Evolutionary conservation across 768 basidiomycete genomes (phyloP).

Genomic region (Psilocybe tampanensis): DNA sequence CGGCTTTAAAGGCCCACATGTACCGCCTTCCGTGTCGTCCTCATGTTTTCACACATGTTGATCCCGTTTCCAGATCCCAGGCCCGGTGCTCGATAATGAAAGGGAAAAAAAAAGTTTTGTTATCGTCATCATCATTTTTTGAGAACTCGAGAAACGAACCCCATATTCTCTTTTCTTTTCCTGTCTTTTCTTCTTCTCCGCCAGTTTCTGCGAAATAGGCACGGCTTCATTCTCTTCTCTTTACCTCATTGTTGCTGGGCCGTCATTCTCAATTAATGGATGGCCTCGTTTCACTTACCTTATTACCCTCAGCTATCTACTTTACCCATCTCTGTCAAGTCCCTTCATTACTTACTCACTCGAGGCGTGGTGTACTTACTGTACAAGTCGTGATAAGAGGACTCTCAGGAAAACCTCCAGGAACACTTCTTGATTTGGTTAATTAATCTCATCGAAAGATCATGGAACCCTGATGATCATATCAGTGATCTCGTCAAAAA

Average conservation of each 20-base stretch:
- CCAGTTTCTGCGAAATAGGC: constrained; percentile 2
- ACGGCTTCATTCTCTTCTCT: constrained; percentile 13
- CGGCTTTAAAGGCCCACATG: constrained; percentile 6
- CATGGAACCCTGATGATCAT: neutral
- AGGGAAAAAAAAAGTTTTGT: neutral
- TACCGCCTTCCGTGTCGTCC: constrained; percentile 21
- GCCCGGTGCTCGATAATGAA: constrained; percentile 15
- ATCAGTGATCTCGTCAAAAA: neutral
- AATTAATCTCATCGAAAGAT: neutral
- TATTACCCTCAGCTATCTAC: neutral
- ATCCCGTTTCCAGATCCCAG: constrained; percentile 20
- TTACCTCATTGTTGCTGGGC: constrained; percentile 34
- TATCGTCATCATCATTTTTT: constrained; percentile 11
- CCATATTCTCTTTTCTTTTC: constrained; percentile 12
- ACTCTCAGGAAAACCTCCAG: neutral
- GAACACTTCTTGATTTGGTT: neutral
- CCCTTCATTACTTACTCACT: no score
- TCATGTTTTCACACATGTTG: constrained; percentile 45
- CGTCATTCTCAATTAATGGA: constrained; percentile 3
- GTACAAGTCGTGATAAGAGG: neutral
- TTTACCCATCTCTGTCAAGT: neutral
- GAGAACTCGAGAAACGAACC: constrained; percentile 12
- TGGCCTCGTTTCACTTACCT: neutral
- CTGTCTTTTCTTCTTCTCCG: constrained; percentile 1
- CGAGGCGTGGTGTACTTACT: neutral